Base-by-base conservation (phyloP, 2,329 filamentous ascomycete species). In the Ceratocystis colombiana region DNA sequence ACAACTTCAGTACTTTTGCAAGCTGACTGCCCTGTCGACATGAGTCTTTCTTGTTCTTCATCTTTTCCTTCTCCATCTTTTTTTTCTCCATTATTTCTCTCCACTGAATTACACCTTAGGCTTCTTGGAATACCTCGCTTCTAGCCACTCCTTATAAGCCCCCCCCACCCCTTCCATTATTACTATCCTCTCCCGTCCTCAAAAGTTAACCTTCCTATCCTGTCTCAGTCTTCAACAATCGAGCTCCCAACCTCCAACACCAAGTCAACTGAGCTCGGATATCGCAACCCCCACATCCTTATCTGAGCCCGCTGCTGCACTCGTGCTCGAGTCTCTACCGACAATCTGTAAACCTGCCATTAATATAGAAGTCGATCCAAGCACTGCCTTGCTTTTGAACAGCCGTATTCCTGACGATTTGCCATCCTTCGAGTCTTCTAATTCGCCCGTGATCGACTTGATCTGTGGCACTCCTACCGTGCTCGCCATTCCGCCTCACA, bases 381-480 rank as follows among this genome's bases (percentile, higher is more conserved):
- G 6, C 22, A 30, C 53, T 22, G 12, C 22, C 5, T 22, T 22
- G 17, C 22, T 25, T 17, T 33, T 22, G 25, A 33, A 57, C 25
- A 28, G 22, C 53, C 53, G 25, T 28, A 28, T 57, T 28, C 15
- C 10, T 6, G 22, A 57, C 22, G 25, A 57, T 17, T 30, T 28
- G 8, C 53, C 53, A 6, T 15, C 25, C 53, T 12, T 57, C 5
- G 53, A 28, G 20, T 33, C 53, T 57, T 8, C 53, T 15, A 5
- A 57, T n/a, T 57, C 22, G 22, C 53, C 22, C 25, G 25, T 30
- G 15, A 17, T 30, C 10, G 53, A 57, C 25, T 30, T 57, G 53
- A 57, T 30, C 61, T 48, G 61, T 25, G 61, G 61, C 61, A 45
- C 61, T 46, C 61, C 61, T 28, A 46, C 61, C 8, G 61, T 46